These are phyloP conservation scores for Larix kaempferi DNA, from an alignment of 75 land plant genomes.

Conservation along the genomic window DNA sequence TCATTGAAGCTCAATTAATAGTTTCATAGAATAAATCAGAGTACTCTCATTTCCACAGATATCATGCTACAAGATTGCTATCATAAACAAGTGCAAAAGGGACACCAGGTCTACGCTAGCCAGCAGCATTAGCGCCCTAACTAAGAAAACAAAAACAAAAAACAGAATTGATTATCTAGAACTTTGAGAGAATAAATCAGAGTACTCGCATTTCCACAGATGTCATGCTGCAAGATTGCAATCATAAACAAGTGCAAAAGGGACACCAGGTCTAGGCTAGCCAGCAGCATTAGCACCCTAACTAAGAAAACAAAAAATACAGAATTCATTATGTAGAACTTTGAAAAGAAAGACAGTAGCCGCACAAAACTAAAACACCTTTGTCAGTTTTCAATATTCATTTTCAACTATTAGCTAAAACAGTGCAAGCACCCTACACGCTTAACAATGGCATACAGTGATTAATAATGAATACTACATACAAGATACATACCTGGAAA, in stretches of 20 bases:
- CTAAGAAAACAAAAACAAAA: not conserved
- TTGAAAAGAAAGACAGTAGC: not conserved
- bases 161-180: not conserved
- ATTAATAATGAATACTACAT: not conserved
- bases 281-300: not conserved
- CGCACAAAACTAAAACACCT: not conserved
- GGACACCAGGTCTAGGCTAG: not conserved
- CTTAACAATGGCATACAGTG: not conserved
- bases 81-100: not conserved
- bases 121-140: not conserved
- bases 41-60: not conserved
- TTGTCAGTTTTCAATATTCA: not conserved
- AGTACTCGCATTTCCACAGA: not conserved
- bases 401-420: not conserved
- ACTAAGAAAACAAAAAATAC: not conserved
- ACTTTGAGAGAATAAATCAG: not conserved
- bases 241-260: not conserved
- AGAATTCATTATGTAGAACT: not conserved
- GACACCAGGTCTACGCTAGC: not conserved
- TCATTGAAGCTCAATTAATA: no score
- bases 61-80: not conserved
- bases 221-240: not conserved
- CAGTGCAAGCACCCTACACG: not conserved
- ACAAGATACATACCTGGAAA: conserved; percentile 47
- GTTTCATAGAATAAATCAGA: not conserved